Percentiles rank a stretch among this genome's conserved stretches.
These are phyloP conservation scores for Cladosporium colombiae DNA, from an alignment of 2,329 filamentous ascomycete species.

Conservation along the genomic window DNA sequence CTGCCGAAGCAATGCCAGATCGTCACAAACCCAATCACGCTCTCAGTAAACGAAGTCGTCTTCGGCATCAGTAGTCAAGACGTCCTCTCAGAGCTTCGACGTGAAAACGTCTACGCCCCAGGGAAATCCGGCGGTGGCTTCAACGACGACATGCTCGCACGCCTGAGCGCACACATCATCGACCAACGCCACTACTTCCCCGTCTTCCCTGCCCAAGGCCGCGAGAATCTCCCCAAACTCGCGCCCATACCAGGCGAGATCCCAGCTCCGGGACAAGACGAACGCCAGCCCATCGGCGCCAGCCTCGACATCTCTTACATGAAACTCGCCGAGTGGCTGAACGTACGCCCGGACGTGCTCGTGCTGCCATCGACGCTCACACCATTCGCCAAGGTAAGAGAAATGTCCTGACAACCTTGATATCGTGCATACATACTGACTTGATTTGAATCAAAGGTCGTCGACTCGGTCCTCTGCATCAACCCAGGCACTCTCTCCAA, in stretches of 20 bases:
- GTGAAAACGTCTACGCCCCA: constrained; percentile 65
- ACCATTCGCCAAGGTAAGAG: constrained; percentile 78
- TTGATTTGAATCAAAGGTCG: constrained; percentile 60
- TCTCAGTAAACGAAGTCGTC: constrained; percentile 84
- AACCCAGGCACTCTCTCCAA: constrained; percentile 90
- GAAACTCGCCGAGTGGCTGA: constrained; percentile 88
- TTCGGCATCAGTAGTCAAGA: constrained; percentile 84
- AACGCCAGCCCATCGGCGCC: constrained; percentile 67
- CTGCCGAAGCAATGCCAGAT: constrained; percentile 75
- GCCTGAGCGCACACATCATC: constrained; percentile 76
- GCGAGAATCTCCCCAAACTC: constrained; percentile 64
- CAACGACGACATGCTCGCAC: constrained; percentile 60
- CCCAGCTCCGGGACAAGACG: constrained; percentile 37
- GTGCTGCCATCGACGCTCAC: constrained; percentile 79
- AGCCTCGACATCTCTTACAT: constrained; percentile 81
- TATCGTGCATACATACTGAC: background rate
- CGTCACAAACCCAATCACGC: constrained; percentile 86
- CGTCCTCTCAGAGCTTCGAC: constrained; percentile 70
- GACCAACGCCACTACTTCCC: constrained; percentile 92
- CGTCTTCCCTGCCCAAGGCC: constrained; percentile 76
- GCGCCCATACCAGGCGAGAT: constrained; percentile 44
- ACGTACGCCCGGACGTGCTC: constrained; percentile 80
- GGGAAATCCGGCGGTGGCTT: constrained; percentile 76
- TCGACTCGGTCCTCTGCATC: constrained; percentile 84
- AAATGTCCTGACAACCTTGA: too few relatives aligned